Evolutionary conservation across 306 rosid genomes (phyloP), one percentile per base, ranked within the genome.

Genomic region (Pterocarpus macrocarpus): DNA sequence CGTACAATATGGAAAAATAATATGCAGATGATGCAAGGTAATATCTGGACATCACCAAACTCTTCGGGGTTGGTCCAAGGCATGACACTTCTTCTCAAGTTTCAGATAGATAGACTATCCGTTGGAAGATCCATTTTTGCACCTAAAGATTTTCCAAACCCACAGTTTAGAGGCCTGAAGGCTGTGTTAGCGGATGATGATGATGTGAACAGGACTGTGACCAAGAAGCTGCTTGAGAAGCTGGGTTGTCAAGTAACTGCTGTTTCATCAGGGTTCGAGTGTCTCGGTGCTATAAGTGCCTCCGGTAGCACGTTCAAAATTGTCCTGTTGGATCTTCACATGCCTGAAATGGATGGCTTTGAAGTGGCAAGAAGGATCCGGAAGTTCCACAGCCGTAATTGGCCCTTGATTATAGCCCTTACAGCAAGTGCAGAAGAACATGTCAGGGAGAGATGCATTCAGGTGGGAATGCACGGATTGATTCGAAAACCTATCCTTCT

Each of bases 11-110:
- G 68, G 61, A 82, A 22, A 22, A 22, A 79, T 34, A 28, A 66
- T 72, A 30, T 84, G 84, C 95, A 94, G 98, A 92, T 89, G 90
- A 92, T 94, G 97, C 97, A 92, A 80, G 98, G 98, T 38, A 87
- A 89, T 82, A 88, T 94, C 78, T 89, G 92, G 94, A 78, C 87
- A 67, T 86, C 90, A 43, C 71, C 75, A 10, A 86, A 89, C 73
- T 72, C 89, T 14, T 45, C 59, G 56, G 95, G 91, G 47, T 79
- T 84, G 76, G 87, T 85, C 66, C 89, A 90, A 69, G 89, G 94
- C 84, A 86, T 90, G 95, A 84, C 91, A n/a, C 94, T 94, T 64
- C 78, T 92, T 77, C 94, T 94, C 56, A 87, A 83, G 80, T 92
- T 94, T 80, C 92, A 86, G 79, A 79, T 38, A 64, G 86, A 73